These are phyloP conservation scores for Coriaria nepalensis DNA, from an alignment of 306 rosid species.

Conservation along the genomic window DNA sequence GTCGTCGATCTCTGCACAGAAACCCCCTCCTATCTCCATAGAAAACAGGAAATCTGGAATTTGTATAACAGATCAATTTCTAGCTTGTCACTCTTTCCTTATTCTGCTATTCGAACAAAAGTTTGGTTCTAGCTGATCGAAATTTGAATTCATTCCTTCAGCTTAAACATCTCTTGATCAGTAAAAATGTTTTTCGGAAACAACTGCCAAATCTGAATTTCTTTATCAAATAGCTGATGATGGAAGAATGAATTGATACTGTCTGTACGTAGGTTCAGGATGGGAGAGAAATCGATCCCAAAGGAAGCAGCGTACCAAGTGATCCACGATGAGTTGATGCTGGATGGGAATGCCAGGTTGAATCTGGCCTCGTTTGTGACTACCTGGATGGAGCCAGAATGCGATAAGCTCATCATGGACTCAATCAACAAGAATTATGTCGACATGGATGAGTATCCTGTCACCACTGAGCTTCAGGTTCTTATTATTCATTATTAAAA, in stretches of 20 bases:
- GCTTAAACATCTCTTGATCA: too few relatives aligned
- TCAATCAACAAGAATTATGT: slow-evolving; percentile 79
- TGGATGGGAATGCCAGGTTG: slow-evolving; percentile 37
- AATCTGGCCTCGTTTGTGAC: slow-evolving; percentile 52
- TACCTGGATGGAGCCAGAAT: slow-evolving; percentile 71
- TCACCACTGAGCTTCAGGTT: slow-evolving; percentile 84
- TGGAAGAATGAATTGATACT: background rate
- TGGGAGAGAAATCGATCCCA: slow-evolving; percentile 21
- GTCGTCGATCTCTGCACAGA: background rate
- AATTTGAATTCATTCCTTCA: background rate
- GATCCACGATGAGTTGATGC: slow-evolving; percentile 40
- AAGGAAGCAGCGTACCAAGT: slow-evolving; percentile 42
- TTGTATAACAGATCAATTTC: too few relatives aligned
- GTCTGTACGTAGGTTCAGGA: slow-evolving; percentile 19
- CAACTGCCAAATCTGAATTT: too few relatives aligned
- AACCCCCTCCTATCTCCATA: background rate
- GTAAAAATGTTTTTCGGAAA: too few relatives aligned
- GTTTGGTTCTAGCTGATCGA: background rate
- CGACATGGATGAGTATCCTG: slow-evolving; percentile 93
- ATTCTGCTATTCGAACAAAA: background rate
- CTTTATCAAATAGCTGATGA: too few relatives aligned
- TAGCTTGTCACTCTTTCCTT: background rate
- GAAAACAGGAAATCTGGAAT: background rate
- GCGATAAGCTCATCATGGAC: slow-evolving; percentile 60
- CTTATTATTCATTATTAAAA: background rate